Conservation (phyloP, 2,329 filamentous ascomycete genomes). For the Zopfia rhizophila region DNA sequence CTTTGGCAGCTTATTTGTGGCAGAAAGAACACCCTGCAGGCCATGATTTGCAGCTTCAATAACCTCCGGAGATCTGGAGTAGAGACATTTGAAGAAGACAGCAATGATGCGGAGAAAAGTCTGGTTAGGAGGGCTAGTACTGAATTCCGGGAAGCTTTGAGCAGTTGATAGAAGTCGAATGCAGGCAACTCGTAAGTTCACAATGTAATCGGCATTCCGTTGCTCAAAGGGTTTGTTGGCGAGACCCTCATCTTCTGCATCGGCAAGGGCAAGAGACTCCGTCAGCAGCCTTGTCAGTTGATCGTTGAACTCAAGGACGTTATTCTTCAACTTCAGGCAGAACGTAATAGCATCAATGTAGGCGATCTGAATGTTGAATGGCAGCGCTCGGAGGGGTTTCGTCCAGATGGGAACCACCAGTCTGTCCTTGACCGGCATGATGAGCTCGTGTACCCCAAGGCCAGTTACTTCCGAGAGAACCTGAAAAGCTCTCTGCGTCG, state of each 20-base stretch:
- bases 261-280: slow-evolving; percentile 92
- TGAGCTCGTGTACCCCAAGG: slow-evolving; percentile 85
- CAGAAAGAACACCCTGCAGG: slow-evolving; percentile 84
- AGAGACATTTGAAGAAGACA: slow-evolving; percentile 97
- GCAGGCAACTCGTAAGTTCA: slow-evolving; percentile 90
- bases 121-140: slow-evolving; percentile 75
- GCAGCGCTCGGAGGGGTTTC: slow-evolving; percentile 91
- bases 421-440: slow-evolving; percentile 89
- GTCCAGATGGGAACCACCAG: slow-evolving; percentile 92
- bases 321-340: slow-evolving; percentile 86
- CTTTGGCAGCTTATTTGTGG: slow-evolving; percentile 92
- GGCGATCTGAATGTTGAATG: slow-evolving; percentile 94
- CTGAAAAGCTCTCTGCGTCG: slow-evolving; percentile 81
- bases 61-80: slow-evolving; percentile 90
- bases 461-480: slow-evolving; percentile 82
- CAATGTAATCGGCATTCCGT: slow-evolving; percentile 93
- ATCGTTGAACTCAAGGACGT: slow-evolving; percentile 92
- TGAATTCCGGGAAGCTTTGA: slow-evolving; percentile 92
- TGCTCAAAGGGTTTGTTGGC: slow-evolving; percentile 89
- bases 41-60: slow-evolving; percentile 94
- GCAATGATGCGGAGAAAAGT: slow-evolving; percentile 77
- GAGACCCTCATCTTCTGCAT: slow-evolving; percentile 92
- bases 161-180: slow-evolving; percentile 93
- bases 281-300: slow-evolving; percentile 88
- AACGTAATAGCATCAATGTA: slow-evolving; percentile 99